A percentile compares a stretch with the other conserved stretches of the same genome.
Evolutionary conservation across 2,329 filamentous ascomycete species (phyloP).

Genomic region (Trichocomaceae sp.): DNA sequence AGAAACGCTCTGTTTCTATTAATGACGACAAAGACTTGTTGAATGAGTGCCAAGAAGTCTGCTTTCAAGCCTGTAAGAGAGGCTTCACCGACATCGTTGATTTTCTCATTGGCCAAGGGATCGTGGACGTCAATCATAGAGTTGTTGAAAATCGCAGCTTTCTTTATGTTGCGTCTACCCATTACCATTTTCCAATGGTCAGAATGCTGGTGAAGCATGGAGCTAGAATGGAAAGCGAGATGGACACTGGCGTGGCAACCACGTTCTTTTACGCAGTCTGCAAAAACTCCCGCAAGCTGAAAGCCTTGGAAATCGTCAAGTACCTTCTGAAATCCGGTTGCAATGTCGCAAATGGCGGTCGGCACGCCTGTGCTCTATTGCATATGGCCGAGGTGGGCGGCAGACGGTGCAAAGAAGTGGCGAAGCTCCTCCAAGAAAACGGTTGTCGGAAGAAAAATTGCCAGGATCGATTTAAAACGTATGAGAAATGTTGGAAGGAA

Average conservation of each 20-base stretch:
- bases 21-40: neutral
- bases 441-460: no score
- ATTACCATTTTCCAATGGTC: neutral
- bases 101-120: neutral
- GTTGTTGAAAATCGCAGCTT: neutral
- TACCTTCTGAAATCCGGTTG: neutral
- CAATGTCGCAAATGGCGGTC: conserved; percentile 2
- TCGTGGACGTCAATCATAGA: neutral
- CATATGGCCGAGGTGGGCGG: neutral
- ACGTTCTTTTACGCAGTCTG: no score
- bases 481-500: no score
- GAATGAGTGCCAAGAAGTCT: neutral
- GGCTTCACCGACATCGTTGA: neutral
- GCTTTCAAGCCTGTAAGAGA: neutral
- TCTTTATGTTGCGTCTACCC: neutral
- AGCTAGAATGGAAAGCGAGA: conserved; percentile 5
- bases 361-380: neutral
- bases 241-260: neutral
- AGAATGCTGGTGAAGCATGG: conserved; percentile 1
- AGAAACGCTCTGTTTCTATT: neutral
- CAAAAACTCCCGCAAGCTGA: no score
- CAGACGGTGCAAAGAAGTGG: no score
- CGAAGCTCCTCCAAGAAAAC: no score
- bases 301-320: neutral
- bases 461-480: no score